Percentiles rank a stretch among this genome's conserved stretches.
phyloP scores from a whole-genome alignment of 768 basidiomycete genomes.

The Leccinum ochraceum region DNA sequence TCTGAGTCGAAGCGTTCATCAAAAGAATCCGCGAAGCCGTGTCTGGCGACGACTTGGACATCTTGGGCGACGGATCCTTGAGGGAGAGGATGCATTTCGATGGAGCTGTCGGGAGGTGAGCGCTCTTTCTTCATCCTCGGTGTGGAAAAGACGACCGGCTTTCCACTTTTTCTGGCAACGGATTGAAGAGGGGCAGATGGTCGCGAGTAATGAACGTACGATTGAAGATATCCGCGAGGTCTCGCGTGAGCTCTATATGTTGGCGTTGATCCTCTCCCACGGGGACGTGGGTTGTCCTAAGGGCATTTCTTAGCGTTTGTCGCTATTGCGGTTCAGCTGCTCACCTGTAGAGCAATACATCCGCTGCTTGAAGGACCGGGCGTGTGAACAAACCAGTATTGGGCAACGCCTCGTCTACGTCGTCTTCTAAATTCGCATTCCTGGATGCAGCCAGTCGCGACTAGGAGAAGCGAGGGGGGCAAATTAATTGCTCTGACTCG shows the following conservation, averaged over 20 bases:
- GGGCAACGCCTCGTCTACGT: conserved; percentile 40
- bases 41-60: conserved; percentile 93
- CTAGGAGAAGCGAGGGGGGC: too few relatives aligned
- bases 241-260: conserved; percentile 87
- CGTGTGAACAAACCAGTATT: conserved; percentile 90
- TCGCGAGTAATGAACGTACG: conserved; percentile 48
- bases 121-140: not conserved
- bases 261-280: conserved; percentile 97
- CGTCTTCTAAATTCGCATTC: too few relatives aligned
- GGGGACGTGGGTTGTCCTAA: conserved; percentile 88
- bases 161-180: conserved; percentile 67
- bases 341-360: conserved; percentile 84
- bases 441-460: too few relatives aligned
- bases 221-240: conserved; percentile 85
- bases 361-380: conserved; percentile 92
- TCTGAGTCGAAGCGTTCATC: conserved; percentile 66
- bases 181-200: conserved; percentile 53
- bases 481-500: too few relatives aligned
- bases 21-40: conserved; percentile 80
- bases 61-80: conserved; percentile 82
- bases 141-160: conserved; percentile 52
- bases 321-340: conserved; percentile 17
- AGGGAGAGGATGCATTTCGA: conserved; percentile 85
- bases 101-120: conserved; percentile 51
- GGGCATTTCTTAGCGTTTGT: not conserved